Conservation (phyloP, 2,329 filamentous ascomycete genomes). For the Paecilomyces sp. region DNA sequence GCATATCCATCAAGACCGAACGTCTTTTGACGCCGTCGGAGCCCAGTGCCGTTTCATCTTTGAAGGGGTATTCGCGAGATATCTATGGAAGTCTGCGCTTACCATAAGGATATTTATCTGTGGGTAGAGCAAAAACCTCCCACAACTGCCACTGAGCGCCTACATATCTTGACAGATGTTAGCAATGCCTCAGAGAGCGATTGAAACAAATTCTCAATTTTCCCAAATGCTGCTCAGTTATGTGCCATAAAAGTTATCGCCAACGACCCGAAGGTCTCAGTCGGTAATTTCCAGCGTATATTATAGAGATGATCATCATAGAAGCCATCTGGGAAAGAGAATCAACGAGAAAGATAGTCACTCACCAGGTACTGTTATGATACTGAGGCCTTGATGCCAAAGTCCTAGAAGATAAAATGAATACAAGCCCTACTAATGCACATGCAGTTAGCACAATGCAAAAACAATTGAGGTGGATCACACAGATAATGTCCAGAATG, state of each 20-base stretch:
- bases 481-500: not conserved
- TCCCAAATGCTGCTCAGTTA: constrained; percentile 56
- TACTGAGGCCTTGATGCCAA: not conserved
- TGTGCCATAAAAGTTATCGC: constrained; percentile 74
- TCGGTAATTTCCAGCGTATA: constrained; percentile 96
- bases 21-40: constrained; percentile 61
- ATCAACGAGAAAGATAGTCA: constrained; percentile 22
- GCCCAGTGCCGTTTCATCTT: constrained; percentile 76
- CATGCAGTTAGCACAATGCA: not conserved
- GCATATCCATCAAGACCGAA: constrained; percentile 74
- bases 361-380: constrained; percentile 16
- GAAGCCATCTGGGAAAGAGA: constrained; percentile 26
- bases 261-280: constrained; percentile 65
- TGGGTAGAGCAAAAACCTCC: not conserved
- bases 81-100: not conserved
- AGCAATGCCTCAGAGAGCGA: not conserved
- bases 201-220: constrained; percentile 1
- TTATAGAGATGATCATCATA: constrained; percentile 54
- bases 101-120: not conserved
- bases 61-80: constrained; percentile 7
- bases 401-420: not conserved
- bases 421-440: constrained; percentile 2
- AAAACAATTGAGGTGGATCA: not conserved
- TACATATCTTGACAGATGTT: not conserved
- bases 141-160: not conserved